Evolutionary conservation across 768 basidiomycete species (phyloP), one percentile per base, ranked within the genome.

Genomic region (Agrocybe praecox): DNA sequence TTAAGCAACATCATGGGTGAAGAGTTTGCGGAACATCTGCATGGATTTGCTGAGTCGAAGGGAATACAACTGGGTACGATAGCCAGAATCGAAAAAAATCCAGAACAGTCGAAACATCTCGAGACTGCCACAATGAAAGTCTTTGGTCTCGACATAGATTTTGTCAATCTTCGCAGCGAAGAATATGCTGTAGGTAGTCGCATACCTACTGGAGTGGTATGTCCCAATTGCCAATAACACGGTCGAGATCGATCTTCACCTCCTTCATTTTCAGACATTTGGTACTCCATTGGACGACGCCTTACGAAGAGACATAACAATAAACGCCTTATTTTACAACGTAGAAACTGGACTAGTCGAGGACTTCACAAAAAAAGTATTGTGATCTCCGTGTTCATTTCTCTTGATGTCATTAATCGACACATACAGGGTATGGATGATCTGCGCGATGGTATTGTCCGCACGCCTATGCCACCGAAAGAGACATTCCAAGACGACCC

Each of bases 291-390:
- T 90, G 14, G 83, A 98, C 74, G 97, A 99, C 69, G 95, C 97
- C 2, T 69, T 90, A 47, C 79, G 97, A 51, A 80, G 97, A 65
- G 97, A 99, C 69, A 85, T 90, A 24, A 98, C 97, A 1, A 97
- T 99, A 70, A 99, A 99, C 67, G 78, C 96, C 0, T 76, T 99
- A 7, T 98, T 98, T 74, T 98, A 96, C 75, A 98, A 99, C 62
- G 83, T 99, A 1, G 94, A 97, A 65, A 87, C 89, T 1, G 82
- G 86, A 14, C 62, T 74, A 2, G 88, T 99, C 2, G 97, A 99
- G 67, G 97, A 99, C 68, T 82, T 82, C 64, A 96, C 94, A 1
- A 82, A 79, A 63, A 89, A 87, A 81, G 93, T 89, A 67, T n/a
- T 4, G 36, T 40, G 14, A 40, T 15, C n/a, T n/a, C n/a, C n/a